These are phyloP conservation scores for Bocquillonia castaneifolia DNA, from an alignment of 441 rosid species.

Conservation along the genomic window DNA sequence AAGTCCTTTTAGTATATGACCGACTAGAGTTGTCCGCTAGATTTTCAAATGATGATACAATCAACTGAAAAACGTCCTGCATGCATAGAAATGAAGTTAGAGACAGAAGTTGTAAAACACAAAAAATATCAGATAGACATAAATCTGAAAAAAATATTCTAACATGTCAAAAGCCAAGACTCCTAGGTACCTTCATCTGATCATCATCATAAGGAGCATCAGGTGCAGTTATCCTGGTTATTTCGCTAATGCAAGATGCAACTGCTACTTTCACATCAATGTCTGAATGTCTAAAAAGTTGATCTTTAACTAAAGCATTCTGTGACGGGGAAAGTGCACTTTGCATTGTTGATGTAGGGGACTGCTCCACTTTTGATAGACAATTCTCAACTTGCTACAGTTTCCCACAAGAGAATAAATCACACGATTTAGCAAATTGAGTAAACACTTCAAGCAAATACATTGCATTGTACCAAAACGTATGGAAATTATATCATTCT, in stretches of 20 bases:
- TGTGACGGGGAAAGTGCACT: constrained; percentile 62
- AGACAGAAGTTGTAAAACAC: constrained; percentile 22
- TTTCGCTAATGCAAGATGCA: constrained; percentile 95
- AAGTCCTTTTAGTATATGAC: constrained; percentile 63
- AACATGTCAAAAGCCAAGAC: constrained; percentile 14
- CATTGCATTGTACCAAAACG: not conserved
- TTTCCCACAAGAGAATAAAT: constrained; percentile 11
- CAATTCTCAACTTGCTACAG: constrained; percentile 62
- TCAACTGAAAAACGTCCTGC: constrained; percentile 39
- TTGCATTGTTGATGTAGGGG: constrained; percentile 69
- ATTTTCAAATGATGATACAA: constrained; percentile 68
- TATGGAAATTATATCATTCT: not conserved
- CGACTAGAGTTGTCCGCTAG: constrained; percentile 63
- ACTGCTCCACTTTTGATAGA: constrained; percentile 79
- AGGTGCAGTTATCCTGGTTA: constrained; percentile 97
- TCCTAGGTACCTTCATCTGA: constrained; percentile 63
- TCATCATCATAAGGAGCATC: constrained; percentile 98
- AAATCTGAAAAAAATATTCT: not conserved
- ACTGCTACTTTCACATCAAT: constrained; percentile 80
- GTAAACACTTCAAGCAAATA: not conserved
- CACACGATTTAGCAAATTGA: not conserved
- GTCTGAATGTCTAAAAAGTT: constrained; percentile 65
- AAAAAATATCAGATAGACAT: constrained; percentile 4
- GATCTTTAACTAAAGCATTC: constrained; percentile 62
- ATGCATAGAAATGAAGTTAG: constrained; percentile 1